phyloP scores from a whole-genome alignment of 345 rosid genomes.

The Microcos paniculata region DNA sequence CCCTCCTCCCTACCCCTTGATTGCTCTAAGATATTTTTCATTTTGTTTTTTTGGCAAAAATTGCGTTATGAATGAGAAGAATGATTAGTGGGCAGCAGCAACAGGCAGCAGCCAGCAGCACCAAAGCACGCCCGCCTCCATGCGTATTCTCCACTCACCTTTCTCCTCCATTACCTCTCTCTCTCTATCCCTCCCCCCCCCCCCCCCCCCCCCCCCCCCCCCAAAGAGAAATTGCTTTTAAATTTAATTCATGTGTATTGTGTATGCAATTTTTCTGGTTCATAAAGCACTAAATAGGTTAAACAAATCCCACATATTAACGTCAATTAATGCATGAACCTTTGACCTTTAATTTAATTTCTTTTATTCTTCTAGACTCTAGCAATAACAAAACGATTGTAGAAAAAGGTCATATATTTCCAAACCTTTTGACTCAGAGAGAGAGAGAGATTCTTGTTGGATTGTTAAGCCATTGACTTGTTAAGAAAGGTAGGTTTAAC shows the following conservation, averaged over 20 bases:
- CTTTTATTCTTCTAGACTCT: no score
- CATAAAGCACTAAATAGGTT: no score
- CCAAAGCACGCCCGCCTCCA: slow-evolving; percentile 31
- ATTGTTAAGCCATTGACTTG: background rate
- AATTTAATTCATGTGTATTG: no score
- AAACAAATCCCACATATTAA: no score
- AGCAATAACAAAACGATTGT: background rate
- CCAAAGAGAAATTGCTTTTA: background rate
- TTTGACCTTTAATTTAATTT: background rate
- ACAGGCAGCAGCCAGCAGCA: slow-evolving; percentile 31
- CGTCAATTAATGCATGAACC: background rate
- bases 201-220: no score
- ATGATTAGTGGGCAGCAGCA: slow-evolving; percentile 14
- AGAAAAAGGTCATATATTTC: background rate
- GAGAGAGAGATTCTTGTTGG: background rate
- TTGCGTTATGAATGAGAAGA: background rate
- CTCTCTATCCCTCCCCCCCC: no score
- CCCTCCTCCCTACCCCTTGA: background rate
- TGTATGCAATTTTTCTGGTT: no score
- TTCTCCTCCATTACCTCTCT: background rate
- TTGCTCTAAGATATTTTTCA: background rate
- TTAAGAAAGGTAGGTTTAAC: background rate
- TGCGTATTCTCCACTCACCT: slow-evolving; percentile 11
- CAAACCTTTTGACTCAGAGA: background rate
- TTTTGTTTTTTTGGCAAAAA: background rate